Percentiles rank a stretch among this genome's conserved stretches.
Evolutionary conservation across 805 yeast genomes (phyloP).

Genomic region (Yamadazyma paraphyllophila): DNA sequence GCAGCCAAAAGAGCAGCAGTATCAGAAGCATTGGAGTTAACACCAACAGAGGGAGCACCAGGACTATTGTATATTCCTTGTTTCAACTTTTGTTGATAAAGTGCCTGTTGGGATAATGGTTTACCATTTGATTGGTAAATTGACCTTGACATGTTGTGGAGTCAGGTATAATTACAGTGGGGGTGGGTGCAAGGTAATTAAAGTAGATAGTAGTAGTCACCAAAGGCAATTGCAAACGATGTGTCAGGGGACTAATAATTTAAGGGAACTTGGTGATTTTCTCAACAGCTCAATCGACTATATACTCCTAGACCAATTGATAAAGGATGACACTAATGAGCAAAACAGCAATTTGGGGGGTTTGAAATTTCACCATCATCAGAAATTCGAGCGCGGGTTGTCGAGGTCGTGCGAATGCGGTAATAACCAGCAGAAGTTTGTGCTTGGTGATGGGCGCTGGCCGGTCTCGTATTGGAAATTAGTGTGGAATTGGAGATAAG

Average conservation of each 20-base stretch:
- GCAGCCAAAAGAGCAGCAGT: slow-evolving; percentile 78
- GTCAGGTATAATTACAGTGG: background rate
- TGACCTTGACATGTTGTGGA: slow-evolving; percentile 31
- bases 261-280: background rate
- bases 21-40: slow-evolving; percentile 64
- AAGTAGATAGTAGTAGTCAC: background rate
- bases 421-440: background rate
- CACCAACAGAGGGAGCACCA: slow-evolving; percentile 53
- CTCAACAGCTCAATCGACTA: too few relatives aligned
- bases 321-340: slow-evolving; percentile 1
- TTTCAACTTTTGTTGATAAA: slow-evolving; percentile 69
- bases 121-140: slow-evolving; percentile 69
- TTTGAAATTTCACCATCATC: slow-evolving; percentile 6
- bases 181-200: background rate
- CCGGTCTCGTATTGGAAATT: background rate
- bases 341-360: slow-evolving; percentile 8
- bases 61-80: slow-evolving; percentile 62
- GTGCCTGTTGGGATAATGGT: slow-evolving; percentile 71
- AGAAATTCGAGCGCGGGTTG: slow-evolving; percentile 2
- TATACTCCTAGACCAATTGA: background rate
- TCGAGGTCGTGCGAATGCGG: slow-evolving; percentile 1
- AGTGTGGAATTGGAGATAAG: too few relatives aligned
- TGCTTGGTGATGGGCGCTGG: background rate
- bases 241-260: background rate
- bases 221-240: background rate